Evolutionary conservation across 768 basidiomycete genomes (phyloP).

Genomic region (Filobasidium floriforme): DNA sequence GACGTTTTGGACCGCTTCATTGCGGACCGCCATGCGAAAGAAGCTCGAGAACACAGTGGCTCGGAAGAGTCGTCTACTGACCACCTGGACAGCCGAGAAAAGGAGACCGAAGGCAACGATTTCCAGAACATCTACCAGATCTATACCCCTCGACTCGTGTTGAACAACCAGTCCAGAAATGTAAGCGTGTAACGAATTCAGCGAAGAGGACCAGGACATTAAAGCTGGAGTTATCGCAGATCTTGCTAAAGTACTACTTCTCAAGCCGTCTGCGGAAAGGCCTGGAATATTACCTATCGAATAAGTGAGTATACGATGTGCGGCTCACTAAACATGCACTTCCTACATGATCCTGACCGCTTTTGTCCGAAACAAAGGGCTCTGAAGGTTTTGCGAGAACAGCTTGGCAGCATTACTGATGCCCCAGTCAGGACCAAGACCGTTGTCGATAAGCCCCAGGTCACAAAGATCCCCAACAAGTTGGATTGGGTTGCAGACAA

Average conservation of each 20-base stretch:
- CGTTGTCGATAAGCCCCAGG: background rate
- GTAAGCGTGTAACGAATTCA: constrained; percentile 48
- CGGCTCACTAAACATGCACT: too few species aligned
- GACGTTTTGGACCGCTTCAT: background rate
- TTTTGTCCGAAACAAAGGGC: constrained; percentile 7
- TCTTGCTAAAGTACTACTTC: constrained; percentile 81
- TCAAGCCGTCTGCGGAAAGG: constrained; percentile 67
- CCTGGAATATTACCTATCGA: constrained; percentile 81
- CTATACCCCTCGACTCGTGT: constrained; percentile 72
- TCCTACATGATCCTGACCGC: too few species aligned
- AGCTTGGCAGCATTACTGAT: constrained; percentile 6
- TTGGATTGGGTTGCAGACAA: constrained; percentile 11
- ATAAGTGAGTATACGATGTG: constrained; percentile 52
- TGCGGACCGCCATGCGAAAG: background rate
- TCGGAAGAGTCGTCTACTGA: background rate
- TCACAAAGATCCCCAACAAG: background rate
- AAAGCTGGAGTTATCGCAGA: constrained; percentile 47
- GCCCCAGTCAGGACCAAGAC: background rate
- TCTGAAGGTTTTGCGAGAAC: constrained; percentile 13
- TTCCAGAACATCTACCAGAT: constrained; percentile 89
- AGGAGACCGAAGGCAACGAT: constrained; percentile 58
- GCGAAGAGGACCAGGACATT: constrained; percentile 23
- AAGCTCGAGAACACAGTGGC: background rate
- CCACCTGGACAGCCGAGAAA: constrained; percentile 11
- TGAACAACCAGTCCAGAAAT: constrained; percentile 70